Base-by-base conservation (phyloP, 805 yeast species). In the Saccharomycopsis fibuligera region DNA sequence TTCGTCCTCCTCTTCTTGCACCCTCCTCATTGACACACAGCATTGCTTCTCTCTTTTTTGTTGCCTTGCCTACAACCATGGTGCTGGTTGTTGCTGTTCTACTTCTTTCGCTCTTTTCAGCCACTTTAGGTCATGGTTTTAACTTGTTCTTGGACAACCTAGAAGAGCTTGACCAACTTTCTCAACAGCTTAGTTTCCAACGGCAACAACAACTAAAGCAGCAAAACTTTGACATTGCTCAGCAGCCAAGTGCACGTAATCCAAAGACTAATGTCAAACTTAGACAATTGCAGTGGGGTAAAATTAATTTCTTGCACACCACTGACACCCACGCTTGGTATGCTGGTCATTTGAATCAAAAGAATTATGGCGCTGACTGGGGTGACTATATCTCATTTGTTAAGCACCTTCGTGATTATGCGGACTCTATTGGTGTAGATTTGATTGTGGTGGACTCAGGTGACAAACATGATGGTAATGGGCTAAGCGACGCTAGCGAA, bases 271-370 rank as follows among this genome's bases (percentile, higher is more conserved):
- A 65, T 38, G 73, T 72, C 10, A 55, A 60, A 4, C 59, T 76
- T 35, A 65, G 93, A 45, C 75, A 76, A n/a, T 58, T 89, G 27
- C 59, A 64, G 9, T 73, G 89, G 75, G 89, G 90, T 0, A 77
- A 81, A 48, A 49, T 93, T 41, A 91, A 93, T 66, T 86, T 93
- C 57, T 59, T 91, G 23, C 98, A 91, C 60, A 90, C 98, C 1
- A 93, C 99, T 0, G 99, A 93, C 59, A 91, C 97, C 2, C 99
- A 93, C 63, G 97, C 93, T 1, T 93, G 99, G 99, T 78, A 84
- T 54, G 81, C 91, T 4, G 97, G 97, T 0, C 99, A 91, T 67
- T 58, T 78, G 35, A 80, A 81, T 56, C 97, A 90, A 62, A 71
- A 75, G 25, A 79, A 77, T 50, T 91, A 81, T 62, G 75, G 82